phyloP scores from a whole-genome alignment of 1,284 basidiomycete genomes.

The Phellinidium pouzarii region DNA sequence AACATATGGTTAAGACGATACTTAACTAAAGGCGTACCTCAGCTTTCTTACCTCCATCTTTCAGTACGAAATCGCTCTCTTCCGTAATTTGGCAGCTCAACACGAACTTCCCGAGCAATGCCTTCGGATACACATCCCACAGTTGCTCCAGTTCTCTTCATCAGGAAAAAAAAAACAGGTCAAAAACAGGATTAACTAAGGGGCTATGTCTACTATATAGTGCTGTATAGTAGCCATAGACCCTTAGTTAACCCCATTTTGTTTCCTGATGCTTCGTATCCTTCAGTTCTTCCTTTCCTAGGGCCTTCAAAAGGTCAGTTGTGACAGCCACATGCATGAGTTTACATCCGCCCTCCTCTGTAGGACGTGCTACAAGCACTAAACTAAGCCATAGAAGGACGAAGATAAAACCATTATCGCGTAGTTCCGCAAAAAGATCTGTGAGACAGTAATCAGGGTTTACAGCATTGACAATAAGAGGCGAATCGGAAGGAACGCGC shows the following conservation, averaged over 20 bases:
- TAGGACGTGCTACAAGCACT: slow-evolving; percentile 22
- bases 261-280: too few relatives aligned
- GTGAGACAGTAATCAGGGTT: slow-evolving; percentile 46
- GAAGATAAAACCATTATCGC: neutral
- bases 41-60: slow-evolving; percentile 33
- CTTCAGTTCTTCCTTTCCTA: neutral
- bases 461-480: slow-evolving; percentile 32
- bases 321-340: slow-evolving; percentile 37
- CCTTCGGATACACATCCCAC: slow-evolving; percentile 18
- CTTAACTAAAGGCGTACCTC: slow-evolving; percentile 40
- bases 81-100: slow-evolving; percentile 27
- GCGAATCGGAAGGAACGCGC: slow-evolving; percentile 25
- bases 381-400: slow-evolving; percentile 12
- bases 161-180: too few relatives aligned
- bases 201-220: too few relatives aligned
- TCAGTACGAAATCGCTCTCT: slow-evolving; percentile 39
- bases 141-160: neutral
- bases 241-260: too few relatives aligned
- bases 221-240: too few relatives aligned
- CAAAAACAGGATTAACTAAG: too few relatives aligned
- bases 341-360: slow-evolving; percentile 37
- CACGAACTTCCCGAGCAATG: slow-evolving; percentile 35
- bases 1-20: neutral
- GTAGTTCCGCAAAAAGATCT: slow-evolving; percentile 25
- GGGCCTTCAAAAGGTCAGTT: slow-evolving; percentile 11